Percentiles rank a stretch among this genome's conserved stretches.
These are phyloP conservation scores for Agrocybe pediades DNA, from an alignment of 768 basidiomycete genomes.

Conservation along the genomic window DNA sequence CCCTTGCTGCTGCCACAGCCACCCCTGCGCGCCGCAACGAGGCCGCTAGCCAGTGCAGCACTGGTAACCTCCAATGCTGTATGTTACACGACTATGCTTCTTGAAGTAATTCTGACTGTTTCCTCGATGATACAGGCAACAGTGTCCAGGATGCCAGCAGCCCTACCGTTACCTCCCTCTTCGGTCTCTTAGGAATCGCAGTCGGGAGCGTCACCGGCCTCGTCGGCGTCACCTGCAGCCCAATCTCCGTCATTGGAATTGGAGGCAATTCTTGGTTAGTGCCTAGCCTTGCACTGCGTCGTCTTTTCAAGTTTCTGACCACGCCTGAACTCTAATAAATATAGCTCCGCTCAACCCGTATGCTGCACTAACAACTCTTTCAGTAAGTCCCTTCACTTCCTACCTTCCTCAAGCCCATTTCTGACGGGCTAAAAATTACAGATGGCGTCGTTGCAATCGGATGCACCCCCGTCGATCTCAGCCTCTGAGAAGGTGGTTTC, in stretches of 20 bases:
- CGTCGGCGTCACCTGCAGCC: slow-evolving; percentile 27
- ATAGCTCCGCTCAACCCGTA: slow-evolving; percentile 21
- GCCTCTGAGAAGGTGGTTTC: no score
- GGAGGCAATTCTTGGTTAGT: slow-evolving; percentile 23
- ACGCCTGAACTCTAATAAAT: no score
- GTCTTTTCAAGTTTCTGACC: no score
- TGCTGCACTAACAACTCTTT: slow-evolving; percentile 27
- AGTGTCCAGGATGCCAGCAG: slow-evolving; percentile 19
- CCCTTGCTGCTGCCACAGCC: slow-evolving; percentile 23
- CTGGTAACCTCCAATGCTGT: slow-evolving; percentile 31
- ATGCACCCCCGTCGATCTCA: slow-evolving; percentile 26
- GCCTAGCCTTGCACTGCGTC: no score
- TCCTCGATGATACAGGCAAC: no score
- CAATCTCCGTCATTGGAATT: slow-evolving; percentile 26
- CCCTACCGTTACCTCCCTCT: slow-evolving; percentile 5
- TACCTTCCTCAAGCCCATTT: no score
- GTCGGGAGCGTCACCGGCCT: slow-evolving; percentile 22
- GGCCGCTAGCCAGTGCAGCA: slow-evolving; percentile 25
- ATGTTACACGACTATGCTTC: no score
- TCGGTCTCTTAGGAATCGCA: slow-evolving; percentile 25
- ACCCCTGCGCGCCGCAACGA: slow-evolving; percentile 10
- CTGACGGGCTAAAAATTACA: neutral
- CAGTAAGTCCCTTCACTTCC: slow-evolving; percentile 3
- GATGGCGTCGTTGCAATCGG: slow-evolving; percentile 27
- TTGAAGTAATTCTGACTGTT: no score